These are phyloP conservation scores for Pisolithus orientalis DNA, from an alignment of 768 basidiomycete genomes.

Conservation along the genomic window DNA sequence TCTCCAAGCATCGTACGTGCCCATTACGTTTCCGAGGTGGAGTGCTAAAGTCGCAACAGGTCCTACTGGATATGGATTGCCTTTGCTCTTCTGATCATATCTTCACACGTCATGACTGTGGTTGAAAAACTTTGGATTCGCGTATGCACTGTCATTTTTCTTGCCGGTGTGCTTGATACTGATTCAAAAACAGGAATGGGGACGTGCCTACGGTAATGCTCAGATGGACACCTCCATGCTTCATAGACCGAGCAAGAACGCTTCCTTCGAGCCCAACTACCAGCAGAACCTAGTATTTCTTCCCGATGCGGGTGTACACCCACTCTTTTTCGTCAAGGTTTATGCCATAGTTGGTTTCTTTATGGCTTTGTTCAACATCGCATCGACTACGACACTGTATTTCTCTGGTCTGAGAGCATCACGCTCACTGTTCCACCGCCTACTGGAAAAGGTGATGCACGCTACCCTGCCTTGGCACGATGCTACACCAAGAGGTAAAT, in stretches of 20 bases:
- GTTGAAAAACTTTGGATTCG: conserved; percentile 27
- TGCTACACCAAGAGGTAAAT: conserved; percentile 67
- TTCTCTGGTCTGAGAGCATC: conserved; percentile 41
- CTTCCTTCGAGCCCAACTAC: conserved; percentile 1
- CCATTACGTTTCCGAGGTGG: not conserved
- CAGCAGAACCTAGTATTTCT: conserved; percentile 15
- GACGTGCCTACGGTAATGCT: conserved; percentile 14
- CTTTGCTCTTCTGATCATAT: conserved; percentile 15
- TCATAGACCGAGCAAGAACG: no score
- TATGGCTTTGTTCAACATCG: conserved; percentile 41
- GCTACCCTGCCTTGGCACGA: conserved; percentile 86
- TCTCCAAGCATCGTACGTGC: conserved; percentile 56
- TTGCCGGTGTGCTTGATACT: not conserved
- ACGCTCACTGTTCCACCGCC: conserved; percentile 35
- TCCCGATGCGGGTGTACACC: conserved; percentile 52
- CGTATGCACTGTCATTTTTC: conserved; percentile 7
- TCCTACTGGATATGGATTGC: conserved; percentile 28
- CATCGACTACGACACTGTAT: conserved; percentile 48
- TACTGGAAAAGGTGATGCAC: conserved; percentile 65
- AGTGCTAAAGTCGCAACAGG: conserved; percentile 8
- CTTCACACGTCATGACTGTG: conserved; percentile 21
- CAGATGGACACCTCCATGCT: not conserved
- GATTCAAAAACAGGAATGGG: conserved; percentile 20
- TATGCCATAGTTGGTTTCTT: conserved; percentile 57
- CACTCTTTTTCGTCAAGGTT: conserved; percentile 65